phyloP scores from a whole-genome alignment of 1,284 basidiomycete species.

The Leccinum fallax region DNA sequence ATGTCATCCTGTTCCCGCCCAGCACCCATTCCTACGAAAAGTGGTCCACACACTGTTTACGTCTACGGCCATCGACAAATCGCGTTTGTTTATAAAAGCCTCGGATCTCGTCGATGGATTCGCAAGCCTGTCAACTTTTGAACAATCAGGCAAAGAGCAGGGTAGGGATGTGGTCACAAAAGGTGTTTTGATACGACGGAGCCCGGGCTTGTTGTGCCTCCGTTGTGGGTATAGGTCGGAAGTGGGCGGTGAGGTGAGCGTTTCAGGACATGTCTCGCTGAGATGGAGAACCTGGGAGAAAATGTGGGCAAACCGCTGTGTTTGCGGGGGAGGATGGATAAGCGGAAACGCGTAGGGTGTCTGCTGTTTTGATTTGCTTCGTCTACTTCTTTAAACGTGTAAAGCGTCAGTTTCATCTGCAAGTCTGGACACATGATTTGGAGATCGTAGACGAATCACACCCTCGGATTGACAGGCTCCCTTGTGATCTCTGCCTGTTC shows the following conservation, averaged over 20 bases:
- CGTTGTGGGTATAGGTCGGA: slow-evolving; percentile 64
- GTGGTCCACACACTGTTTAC: slow-evolving; percentile 49
- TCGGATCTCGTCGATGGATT: slow-evolving; percentile 65
- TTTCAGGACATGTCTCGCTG: slow-evolving; percentile 39
- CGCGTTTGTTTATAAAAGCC: slow-evolving; percentile 69
- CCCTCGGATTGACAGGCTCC: background rate
- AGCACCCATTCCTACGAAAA: slow-evolving; percentile 45
- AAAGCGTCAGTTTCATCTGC: slow-evolving; percentile 20
- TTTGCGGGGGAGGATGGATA: slow-evolving; percentile 71
- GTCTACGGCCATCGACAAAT: slow-evolving; percentile 56
- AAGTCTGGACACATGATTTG: background rate
- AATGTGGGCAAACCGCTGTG: slow-evolving; percentile 57
- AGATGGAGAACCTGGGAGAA: slow-evolving; percentile 66
- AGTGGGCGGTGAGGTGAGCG: slow-evolving; percentile 35
- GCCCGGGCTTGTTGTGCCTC: slow-evolving; percentile 48
- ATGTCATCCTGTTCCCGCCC: slow-evolving; percentile 53
- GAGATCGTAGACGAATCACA: background rate
- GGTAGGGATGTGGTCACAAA: slow-evolving; percentile 66
- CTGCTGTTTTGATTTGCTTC: background rate
- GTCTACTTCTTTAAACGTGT: background rate
- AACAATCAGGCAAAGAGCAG: slow-evolving; percentile 40
- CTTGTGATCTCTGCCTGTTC: too few species aligned
- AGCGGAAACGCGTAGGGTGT: slow-evolving; percentile 20
- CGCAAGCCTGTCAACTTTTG: slow-evolving; percentile 36
- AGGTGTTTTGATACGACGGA: slow-evolving; percentile 45